Base-by-base conservation (phyloP, 345 rosid genomes). In the Citrus mangshanensis region DNA sequence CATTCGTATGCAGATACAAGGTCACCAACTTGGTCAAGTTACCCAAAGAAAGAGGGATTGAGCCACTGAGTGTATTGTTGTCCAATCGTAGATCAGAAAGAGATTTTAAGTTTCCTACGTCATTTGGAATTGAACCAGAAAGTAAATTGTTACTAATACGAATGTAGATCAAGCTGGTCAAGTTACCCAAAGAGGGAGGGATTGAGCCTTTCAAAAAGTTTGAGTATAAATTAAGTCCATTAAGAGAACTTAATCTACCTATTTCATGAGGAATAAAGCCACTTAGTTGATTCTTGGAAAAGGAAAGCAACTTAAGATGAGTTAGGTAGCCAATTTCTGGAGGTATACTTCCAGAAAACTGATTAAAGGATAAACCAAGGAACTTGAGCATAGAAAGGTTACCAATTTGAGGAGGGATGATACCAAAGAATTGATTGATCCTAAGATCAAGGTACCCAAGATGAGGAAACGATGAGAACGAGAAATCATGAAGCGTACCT, bases 281-380 rank as follows among this genome's bases (percentile, higher is more conserved):
- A 46, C 16, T 81, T 13, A 81, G 70, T 30, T 55, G 25, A 28
- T 81, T 78, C 16, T 18, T 27, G 1, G 28, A 70, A 7, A 83
- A 19, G 30, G 51, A 54, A n/a, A 84, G 38, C 22, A 54, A 25
- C 13, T 78, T 63, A 2, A 84, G 80, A 6, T 66, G 5, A 46
- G 4, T 46, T 46, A 13, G 16, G 4, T 46, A 1, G 51, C 51
- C 51, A 12, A 46, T 46, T 68, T 73, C 74, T 3, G 4, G 38
- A 0, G 87, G 87, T 78, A 84, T 73, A 3, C 27, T 19, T 2
- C 87, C 72, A 0, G 59, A 77, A 0, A 21, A 40, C 4, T n/a
- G 10, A 27, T 61, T 61, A 13, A 0, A 5, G 3, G 27, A 28
- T 28, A 83, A 40, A 54, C 22, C 42, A 42, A 83, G 59, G 25